A percentile compares a stretch with the other conserved stretches of the same genome.
Conservation (phyloP, 495 filamentous ascomycete species). For the Penicillium egyptiacum region DNA sequence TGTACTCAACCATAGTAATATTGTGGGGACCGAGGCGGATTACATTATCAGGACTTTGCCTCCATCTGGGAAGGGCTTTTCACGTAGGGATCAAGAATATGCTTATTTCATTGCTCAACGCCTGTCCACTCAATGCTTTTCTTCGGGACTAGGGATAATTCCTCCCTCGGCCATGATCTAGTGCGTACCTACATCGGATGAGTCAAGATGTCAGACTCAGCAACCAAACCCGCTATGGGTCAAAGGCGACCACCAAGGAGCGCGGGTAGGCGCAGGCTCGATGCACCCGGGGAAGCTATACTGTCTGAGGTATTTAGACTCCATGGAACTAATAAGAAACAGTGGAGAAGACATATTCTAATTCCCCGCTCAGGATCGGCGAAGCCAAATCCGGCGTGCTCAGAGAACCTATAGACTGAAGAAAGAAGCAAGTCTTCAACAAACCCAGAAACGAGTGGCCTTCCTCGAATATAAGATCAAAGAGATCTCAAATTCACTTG, state of each 20-base stretch:
- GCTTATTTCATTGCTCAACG: background rate
- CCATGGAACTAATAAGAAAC: background rate
- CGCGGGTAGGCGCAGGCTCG: slow-evolving; percentile 3
- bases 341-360: background rate
- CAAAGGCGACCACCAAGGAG: slow-evolving; percentile 3
- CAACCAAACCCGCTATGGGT: background rate
- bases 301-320: background rate
- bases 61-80: background rate
- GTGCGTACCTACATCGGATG: too few relatives aligned
- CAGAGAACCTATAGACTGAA: slow-evolving; percentile 78
- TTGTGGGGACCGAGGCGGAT: slow-evolving; percentile 6
- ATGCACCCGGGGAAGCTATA: slow-evolving; percentile 4
- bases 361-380: slow-evolving; percentile 40
- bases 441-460: slow-evolving; percentile 61
- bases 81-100: background rate
- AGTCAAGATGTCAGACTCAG: background rate
- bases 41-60: slow-evolving; percentile 1
- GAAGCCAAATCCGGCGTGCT: slow-evolving; percentile 80
- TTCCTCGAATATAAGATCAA: slow-evolving; percentile 47
- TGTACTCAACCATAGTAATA: background rate
- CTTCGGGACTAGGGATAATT: background rate
- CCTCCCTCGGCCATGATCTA: background rate
- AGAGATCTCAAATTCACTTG: background rate
- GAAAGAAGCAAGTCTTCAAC: slow-evolving; percentile 76
- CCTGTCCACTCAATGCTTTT: background rate